Evolutionary conservation across 495 filamentous ascomycete genomes (phyloP), one percentile per base, ranked within the genome.

Genomic region (Talaromyces borbonicus): DNA sequence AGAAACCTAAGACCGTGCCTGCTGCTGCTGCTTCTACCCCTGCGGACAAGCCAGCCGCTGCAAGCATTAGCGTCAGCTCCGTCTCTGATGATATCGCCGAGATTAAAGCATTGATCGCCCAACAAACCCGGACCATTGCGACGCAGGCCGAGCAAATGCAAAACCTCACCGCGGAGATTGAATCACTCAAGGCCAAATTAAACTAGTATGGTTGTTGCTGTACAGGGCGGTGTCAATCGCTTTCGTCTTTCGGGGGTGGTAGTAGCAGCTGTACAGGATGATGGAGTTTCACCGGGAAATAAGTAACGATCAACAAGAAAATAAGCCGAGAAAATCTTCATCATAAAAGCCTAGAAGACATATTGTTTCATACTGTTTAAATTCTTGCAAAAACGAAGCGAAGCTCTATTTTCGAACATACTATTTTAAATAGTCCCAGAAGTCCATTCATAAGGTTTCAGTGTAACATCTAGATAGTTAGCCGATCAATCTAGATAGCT

Each of bases 101-200:
- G 30, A 67, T 72, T 46, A 72, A 69, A 41, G 56, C 61, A 18
- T 48, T 72, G 47, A 63, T 72, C 29, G 60, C 67, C 1, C 61
- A 66, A 43, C 68, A 71, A 49, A 69, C 66, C 31, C 68, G 63
- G 57, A 63, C 60, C 2, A 70, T 73, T 37, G 65, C 67, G 12
- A 40, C 57, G 6, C 69, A 73, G 53, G 63, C 66, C 4, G 56
- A 65, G 43, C 66, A 71, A 46, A 59, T 73, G 56, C 60, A 69
- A 49, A 62, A 49, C 12, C 53, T 73, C 44, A 65, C 67, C 3
- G 59, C 65, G 8, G 67, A 71, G 54, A 65, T 73, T 18, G 67
- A 71, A 32, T 57, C 66, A 15, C 59, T 73, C 31, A 70, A 70
- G 57, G 60, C 56, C 53, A 70, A 71, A 50, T 47, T 67, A 15